Conservation (phyloP, 2,329 filamentous ascomycete species). For the Venturia asperata region DNA sequence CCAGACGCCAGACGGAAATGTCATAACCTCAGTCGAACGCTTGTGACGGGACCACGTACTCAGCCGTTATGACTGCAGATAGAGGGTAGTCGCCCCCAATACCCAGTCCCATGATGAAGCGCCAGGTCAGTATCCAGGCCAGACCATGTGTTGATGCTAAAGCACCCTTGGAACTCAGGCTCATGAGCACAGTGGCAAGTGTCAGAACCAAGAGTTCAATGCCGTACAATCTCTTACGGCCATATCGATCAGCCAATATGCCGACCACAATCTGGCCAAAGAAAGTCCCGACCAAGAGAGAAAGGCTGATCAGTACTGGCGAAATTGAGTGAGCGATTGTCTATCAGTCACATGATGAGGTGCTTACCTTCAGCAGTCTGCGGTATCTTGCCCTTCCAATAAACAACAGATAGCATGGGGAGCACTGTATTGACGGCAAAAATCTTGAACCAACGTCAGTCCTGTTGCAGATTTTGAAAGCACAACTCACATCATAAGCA, state of each 20-base stretch:
- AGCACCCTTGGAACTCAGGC: slow-evolving; percentile 39
- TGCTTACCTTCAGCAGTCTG: slow-evolving; percentile 26
- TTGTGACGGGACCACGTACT: slow-evolving; percentile 39
- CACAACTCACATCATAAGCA: slow-evolving; percentile 34
- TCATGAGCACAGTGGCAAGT: slow-evolving; percentile 40
- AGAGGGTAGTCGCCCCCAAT: slow-evolving; percentile 63
- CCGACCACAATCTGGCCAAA: slow-evolving; percentile 44
- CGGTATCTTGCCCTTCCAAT: slow-evolving; percentile 37
- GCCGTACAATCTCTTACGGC: slow-evolving; percentile 46
- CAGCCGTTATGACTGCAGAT: slow-evolving; percentile 59
- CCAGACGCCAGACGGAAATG: not conserved
- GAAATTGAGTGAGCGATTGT: not conserved
- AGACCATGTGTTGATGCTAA: slow-evolving; percentile 39
- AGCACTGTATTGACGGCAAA: slow-evolving; percentile 47
- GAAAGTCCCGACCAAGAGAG: slow-evolving; percentile 41
- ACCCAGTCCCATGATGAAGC: slow-evolving; percentile 44
- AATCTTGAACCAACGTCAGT: slow-evolving; percentile 26
- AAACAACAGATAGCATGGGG: slow-evolving; percentile 43
- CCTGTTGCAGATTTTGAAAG: not conserved
- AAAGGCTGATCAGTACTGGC: slow-evolving; percentile 39
- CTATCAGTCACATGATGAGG: not conserved
- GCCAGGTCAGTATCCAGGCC: slow-evolving; percentile 43
- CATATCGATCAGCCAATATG: slow-evolving; percentile 41
- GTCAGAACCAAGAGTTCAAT: slow-evolving; percentile 44
- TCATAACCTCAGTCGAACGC: not conserved